Percentiles rank a stretch among this genome's conserved stretches.
Evolutionary conservation across 495 filamentous ascomycete species (phyloP).

Genomic region (Astrothelium macrocarpum): DNA sequence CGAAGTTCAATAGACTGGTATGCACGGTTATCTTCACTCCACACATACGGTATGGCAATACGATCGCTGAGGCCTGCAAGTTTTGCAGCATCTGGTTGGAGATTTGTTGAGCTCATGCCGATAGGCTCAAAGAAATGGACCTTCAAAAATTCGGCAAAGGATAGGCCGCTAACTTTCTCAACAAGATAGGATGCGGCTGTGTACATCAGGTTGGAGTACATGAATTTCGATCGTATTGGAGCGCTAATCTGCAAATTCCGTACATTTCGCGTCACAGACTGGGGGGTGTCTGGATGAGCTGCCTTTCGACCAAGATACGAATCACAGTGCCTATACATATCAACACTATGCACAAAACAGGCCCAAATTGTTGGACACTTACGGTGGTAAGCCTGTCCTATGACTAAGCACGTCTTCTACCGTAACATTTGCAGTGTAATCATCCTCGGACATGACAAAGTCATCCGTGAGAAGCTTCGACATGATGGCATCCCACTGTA

Average conservation of each 20-base stretch:
- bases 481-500: conserved; percentile 25
- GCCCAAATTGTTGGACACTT: not conserved
- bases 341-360: not conserved
- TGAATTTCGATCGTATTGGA: conserved; percentile 11
- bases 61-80: conserved; percentile 27
- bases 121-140: conserved; percentile 9
- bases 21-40: conserved; percentile 9
- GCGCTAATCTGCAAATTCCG: conserved; percentile 5
- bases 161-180: conserved; percentile 8
- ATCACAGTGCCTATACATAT: conserved; percentile 1
- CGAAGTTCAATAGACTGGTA: conserved; percentile 1
- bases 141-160: conserved; percentile 12
- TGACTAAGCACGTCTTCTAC: conserved; percentile 29
- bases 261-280: conserved; percentile 18
- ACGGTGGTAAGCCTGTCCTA: conserved; percentile 24
- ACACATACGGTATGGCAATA: conserved; percentile 28
- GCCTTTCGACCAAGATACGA: conserved; percentile 5
- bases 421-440: conserved; percentile 25
- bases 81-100: conserved; percentile 27
- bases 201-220: conserved; percentile 16
- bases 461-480: conserved; percentile 27
- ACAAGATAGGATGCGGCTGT: conserved; percentile 12
- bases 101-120: conserved; percentile 22
- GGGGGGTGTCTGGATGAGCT: not conserved
- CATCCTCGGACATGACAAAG: conserved; percentile 24